Base-by-base conservation (phyloP, 371 early-diverging fungal species). In the Syncephalastrum contaminatum region DNA sequence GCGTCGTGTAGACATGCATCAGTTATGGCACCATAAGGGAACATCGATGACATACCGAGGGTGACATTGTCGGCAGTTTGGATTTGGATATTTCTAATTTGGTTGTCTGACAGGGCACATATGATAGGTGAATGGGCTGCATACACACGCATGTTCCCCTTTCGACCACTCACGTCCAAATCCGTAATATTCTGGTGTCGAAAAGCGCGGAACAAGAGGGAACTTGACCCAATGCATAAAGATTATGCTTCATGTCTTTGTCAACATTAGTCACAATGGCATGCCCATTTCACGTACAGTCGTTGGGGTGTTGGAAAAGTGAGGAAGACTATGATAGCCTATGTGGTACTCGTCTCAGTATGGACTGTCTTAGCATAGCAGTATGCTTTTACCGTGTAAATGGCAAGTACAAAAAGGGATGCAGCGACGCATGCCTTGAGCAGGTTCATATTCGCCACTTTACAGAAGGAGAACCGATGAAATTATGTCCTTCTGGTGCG, bases 251-350 rank as follows among this genome's bases (percentile, higher is more conserved):
- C 1, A 16, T 16, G 2, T 14, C 12, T 18, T 50, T 48, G 49
- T 18, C 16, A 51, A 36, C 27, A 47, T 39, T 19, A 14, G 47
- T 19, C 20, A 46, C 45, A n/a, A 20, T 1, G 27, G 2, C 3
- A 6, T 12, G 3, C 39, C 18, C 30, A 13, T 21, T 52, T 13
- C 24, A 51, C 61, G 48, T 64, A 75, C 76, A 60, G 42, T 51
- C 67, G 60, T 53, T 75, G 76, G 39, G 76, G 73, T 16, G 59
- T 62, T 19, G 70, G 69, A 36, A 75, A 61, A 43, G 67, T 58
- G 8, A 75, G 40, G 4, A 63, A 21, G 14, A 56, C 21, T 16
- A 75, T 44, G 24, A 72, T 54, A 14, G 63, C 70, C 76, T 73
- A 57, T 30, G 36, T 10, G 10, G 12, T 2, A 10, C 10, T 10